These are phyloP conservation scores for Kwoniella newhampshirensis DNA, from an alignment of 768 basidiomycete species.

Conservation along the genomic window DNA sequence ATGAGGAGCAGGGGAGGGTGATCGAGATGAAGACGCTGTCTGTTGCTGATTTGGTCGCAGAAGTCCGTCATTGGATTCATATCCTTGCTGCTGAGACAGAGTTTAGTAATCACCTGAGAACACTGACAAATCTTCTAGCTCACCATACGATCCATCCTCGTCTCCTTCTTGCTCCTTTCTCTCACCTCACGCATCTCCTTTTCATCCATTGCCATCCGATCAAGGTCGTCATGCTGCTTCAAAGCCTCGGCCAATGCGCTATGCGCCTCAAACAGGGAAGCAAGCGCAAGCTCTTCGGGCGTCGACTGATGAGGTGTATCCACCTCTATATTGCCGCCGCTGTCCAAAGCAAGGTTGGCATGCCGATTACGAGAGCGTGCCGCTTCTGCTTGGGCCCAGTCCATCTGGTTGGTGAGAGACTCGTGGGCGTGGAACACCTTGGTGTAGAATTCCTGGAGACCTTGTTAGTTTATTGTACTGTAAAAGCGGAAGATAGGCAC, in stretches of 20 bases:
- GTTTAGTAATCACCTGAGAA: not conserved
- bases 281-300: slow-evolving; percentile 71
- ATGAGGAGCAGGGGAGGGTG: slow-evolving; percentile 44
- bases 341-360: slow-evolving; percentile 8
- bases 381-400: slow-evolving; percentile 83
- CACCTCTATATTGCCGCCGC: not conserved
- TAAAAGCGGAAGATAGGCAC: not conserved
- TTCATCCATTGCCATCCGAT: slow-evolving; percentile 63
- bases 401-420: slow-evolving; percentile 79
- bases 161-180: slow-evolving; percentile 69
- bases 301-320: slow-evolving; percentile 54
- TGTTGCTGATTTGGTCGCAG: slow-evolving; percentile 49
- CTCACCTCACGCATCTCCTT: slow-evolving; percentile 62
- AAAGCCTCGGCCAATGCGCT: slow-evolving; percentile 68
- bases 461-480: not conserved
- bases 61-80: slow-evolving; percentile 13
- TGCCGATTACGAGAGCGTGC: slow-evolving; percentile 62
- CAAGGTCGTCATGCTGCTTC: slow-evolving; percentile 73
- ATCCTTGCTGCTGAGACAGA: slow-evolving; percentile 5
- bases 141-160: slow-evolving; percentile 67
- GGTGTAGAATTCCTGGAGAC: slow-evolving; percentile 71
- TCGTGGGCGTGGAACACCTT: slow-evolving; percentile 82
- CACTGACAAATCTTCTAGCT: too few species aligned
- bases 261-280: slow-evolving; percentile 70
- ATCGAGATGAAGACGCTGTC: slow-evolving; percentile 44